Conservation (phyloP, 1,139 yeast genomes). For the Sugiyamaella grinbergsii region DNA sequence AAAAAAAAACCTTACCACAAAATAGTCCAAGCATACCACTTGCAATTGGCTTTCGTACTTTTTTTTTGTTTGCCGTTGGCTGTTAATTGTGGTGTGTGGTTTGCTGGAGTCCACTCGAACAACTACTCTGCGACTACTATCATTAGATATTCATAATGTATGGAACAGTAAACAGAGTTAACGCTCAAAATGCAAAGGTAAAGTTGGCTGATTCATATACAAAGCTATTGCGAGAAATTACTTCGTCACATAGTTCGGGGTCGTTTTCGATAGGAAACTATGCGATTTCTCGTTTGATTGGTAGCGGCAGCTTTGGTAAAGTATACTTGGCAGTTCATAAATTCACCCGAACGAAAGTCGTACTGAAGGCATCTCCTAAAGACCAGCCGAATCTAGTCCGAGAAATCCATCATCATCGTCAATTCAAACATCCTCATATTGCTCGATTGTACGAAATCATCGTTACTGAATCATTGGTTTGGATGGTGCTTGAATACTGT, state of each 20-base stretch:
- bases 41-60: no score
- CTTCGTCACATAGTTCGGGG: conserved; percentile 37
- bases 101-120: neutral
- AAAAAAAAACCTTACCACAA: no score
- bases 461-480: conserved; percentile 73
- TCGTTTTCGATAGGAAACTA: conserved; percentile 76
- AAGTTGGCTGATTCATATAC: conserved; percentile 64
- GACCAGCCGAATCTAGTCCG: conserved; percentile 88
- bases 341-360: conserved; percentile 65
- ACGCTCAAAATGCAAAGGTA: conserved; percentile 41
- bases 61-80: no score
- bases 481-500: conserved; percentile 90
- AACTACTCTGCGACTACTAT: neutral
- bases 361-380: conserved; percentile 80
- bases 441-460: conserved; percentile 85
- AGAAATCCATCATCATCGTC: conserved; percentile 87
- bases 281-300: conserved; percentile 67
- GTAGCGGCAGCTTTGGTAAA: conserved; percentile 74
- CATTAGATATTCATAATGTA: conserved; percentile 29
- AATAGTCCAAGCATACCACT: neutral
- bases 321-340: conserved; percentile 82
- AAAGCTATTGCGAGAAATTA: conserved; percentile 57
- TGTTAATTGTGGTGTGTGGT: conserved; percentile 7
- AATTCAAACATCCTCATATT: conserved; percentile 79
- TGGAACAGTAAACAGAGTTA: conserved; percentile 35